Conservation (phyloP, 495 filamentous ascomycete species). For the Pyrenula massariospora region DNA sequence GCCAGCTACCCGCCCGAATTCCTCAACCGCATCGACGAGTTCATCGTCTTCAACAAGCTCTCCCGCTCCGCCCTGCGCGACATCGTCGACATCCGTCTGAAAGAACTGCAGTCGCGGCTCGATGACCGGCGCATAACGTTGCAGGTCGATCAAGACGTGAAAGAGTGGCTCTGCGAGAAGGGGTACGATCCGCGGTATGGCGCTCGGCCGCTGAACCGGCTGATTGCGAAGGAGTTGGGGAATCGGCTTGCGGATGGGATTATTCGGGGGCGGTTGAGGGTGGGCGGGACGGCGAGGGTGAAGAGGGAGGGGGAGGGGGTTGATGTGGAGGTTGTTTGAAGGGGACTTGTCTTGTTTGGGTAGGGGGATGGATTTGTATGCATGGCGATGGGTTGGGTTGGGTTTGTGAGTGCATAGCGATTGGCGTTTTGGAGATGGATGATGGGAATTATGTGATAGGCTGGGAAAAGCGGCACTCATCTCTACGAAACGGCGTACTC, state of each 20-base stretch:
- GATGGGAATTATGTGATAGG: too few relatives aligned
- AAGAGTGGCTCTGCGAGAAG: constrained; percentile 73
- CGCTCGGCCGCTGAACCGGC: constrained; percentile 82
- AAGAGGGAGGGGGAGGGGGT: constrained; percentile 45
- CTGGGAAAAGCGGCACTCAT: too few relatives aligned
- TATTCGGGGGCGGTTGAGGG: constrained; percentile 71
- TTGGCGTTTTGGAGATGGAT: too few relatives aligned
- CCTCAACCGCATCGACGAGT: constrained; percentile 91
- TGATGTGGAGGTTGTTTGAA: constrained; percentile 15
- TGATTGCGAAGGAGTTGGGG: constrained; percentile 80
- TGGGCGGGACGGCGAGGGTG: constrained; percentile 60
- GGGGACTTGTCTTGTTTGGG: constrained; percentile 5
- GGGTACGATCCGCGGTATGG: constrained; percentile 89
- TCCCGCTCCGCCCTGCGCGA: constrained; percentile 68
- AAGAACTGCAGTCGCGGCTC: constrained; percentile 72
- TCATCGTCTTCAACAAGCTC: constrained; percentile 87
- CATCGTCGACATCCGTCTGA: constrained; percentile 85
- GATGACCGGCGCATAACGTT: constrained; percentile 77
- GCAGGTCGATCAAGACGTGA: constrained; percentile 55
- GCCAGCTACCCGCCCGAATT: constrained; percentile 80
- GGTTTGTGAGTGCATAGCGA: neutral
- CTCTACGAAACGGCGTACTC: too few relatives aligned
- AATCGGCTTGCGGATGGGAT: constrained; percentile 85
- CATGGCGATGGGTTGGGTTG: neutral
- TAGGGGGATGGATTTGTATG: neutral